Evolutionary conservation across 106 monocot genomes (phyloP), one percentile per base, ranked within the genome.

Genomic region (Apostasia ramifera): DNA sequence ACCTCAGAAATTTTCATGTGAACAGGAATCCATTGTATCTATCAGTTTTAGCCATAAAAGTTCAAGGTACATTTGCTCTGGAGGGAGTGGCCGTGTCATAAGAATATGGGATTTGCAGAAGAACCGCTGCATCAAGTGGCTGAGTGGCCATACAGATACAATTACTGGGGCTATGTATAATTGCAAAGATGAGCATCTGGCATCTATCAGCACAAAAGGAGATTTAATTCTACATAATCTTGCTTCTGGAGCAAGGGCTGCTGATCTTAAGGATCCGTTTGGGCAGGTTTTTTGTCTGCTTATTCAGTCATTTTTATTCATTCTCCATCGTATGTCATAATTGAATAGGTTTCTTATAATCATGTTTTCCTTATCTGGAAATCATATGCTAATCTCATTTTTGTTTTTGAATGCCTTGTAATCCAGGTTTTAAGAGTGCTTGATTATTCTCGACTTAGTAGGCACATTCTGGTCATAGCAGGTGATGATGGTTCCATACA

Each of bases 401-500:
- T 73, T 62, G 6, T 50, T 42, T 68, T 42, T 68, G 52, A 14
- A 66, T 79, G n/a, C 47, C 77, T 59, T 47, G 77, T 26, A 81
- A 57, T 41, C 47, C 84, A 97, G 97, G 92, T 80, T 65, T 75
- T 97, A 74, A 89, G 92, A 79, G 89, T 85, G 74, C 89, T 97
- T 69, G 97, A 97, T 75, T 97, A 92, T 87, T 97, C 97, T 73
- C 84, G 89, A 66, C 71, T 85, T 67, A 92, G 89, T 81, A 75
- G 97, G 44, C 97, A 97, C 56, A 57, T 92, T 77, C 83, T 97
- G 81, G 74, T 80, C 66, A 92, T 87, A 82, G 97, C 92, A 67
- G 97, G 97, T 61, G 97, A 97, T 83, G 97, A 90, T 87, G 97
- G 97, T 65, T 92, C 92, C 62, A 64, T 97, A 66, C 92, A 97